Conservation (phyloP, 495 filamentous ascomycete genomes). For the Trichoderma erinaceum region DNA sequence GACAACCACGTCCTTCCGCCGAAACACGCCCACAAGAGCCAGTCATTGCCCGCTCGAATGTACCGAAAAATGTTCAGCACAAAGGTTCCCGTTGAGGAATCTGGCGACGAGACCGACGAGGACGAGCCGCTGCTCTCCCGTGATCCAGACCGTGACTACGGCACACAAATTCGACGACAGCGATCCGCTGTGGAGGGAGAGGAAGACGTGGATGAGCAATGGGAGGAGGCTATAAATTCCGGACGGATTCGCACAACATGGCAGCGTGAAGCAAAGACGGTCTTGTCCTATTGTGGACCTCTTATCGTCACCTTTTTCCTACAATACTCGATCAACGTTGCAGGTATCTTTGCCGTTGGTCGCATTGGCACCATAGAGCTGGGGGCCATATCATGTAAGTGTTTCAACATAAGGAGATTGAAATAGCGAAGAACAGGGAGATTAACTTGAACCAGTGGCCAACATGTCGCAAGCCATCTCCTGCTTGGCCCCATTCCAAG, state of each 20-base stretch:
- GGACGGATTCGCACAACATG: conserved; percentile 67
- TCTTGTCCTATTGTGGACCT: conserved; percentile 50
- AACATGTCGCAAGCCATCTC: conserved; percentile 70
- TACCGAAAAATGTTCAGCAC: conserved; percentile 42
- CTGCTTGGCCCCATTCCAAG: conserved; percentile 66
- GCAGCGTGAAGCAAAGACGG: conserved; percentile 59
- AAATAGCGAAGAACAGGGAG: neutral
- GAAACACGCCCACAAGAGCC: conserved; percentile 41
- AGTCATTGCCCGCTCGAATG: conserved; percentile 24
- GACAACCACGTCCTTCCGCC: conserved; percentile 71
- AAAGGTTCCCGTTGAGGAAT: conserved; percentile 29
- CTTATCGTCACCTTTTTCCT: conserved; percentile 67
- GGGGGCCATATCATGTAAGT: conserved; percentile 40
- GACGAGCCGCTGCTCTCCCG: conserved; percentile 31
- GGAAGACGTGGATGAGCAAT: conserved; percentile 46
- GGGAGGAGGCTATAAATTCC: conserved; percentile 61
- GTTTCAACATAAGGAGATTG: neutral
- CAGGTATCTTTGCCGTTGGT: conserved; percentile 62
- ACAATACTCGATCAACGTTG: conserved; percentile 67
- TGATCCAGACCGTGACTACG: neutral
- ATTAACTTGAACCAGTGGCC: conserved; percentile 43
- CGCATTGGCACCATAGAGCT: conserved; percentile 59
- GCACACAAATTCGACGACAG: neutral
- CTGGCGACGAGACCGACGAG: conserved; percentile 31
- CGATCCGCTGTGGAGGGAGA: neutral